These are phyloP conservation scores for Yarrowia osloensis DNA, from an alignment of 805 yeast genomes.

Conservation along the genomic window DNA sequence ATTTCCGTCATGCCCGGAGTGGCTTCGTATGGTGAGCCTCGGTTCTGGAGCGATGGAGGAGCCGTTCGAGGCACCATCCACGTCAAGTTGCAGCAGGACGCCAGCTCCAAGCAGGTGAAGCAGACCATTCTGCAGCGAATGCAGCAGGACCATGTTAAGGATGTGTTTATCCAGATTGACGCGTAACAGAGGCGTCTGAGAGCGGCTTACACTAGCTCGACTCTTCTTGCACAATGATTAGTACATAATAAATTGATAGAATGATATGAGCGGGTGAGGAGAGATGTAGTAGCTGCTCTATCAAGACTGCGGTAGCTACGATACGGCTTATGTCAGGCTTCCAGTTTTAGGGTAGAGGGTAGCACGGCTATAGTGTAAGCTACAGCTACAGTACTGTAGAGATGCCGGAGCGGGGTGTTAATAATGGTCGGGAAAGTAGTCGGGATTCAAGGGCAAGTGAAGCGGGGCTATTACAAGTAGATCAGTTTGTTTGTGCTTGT, in stretches of 20 bases:
- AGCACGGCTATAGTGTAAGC: too few relatives aligned
- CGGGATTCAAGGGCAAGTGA: too few relatives aligned
- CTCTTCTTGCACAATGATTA: neutral
- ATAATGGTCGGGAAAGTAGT: too few relatives aligned
- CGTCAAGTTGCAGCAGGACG: slow-evolving; percentile 68
- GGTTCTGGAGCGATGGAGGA: slow-evolving; percentile 76
- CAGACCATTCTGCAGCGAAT: slow-evolving; percentile 61
- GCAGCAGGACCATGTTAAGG: slow-evolving; percentile 51
- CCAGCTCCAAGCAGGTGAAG: slow-evolving; percentile 61
- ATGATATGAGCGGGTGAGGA: neutral
- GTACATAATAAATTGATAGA: slow-evolving; percentile 1
- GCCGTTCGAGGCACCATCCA: slow-evolving; percentile 77
- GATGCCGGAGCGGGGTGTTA: too few relatives aligned
- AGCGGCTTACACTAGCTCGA: neutral
- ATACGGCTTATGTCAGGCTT: too few relatives aligned
- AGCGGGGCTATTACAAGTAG: too few relatives aligned
- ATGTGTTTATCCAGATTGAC: slow-evolving; percentile 68
- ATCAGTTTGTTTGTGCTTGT: too few relatives aligned
- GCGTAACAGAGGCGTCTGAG: neutral
- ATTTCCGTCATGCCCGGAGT: slow-evolving; percentile 74
- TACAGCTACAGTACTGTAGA: too few relatives aligned
- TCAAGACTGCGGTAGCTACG: too few relatives aligned
- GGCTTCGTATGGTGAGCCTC: slow-evolving; percentile 80
- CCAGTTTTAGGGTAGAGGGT: too few relatives aligned
- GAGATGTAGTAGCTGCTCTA: too few relatives aligned